Percentiles rank a stretch among this genome's conserved stretches.
Conservation (phyloP, 495 filamentous ascomycete genomes). For the Lophiotrema nucula region DNA sequence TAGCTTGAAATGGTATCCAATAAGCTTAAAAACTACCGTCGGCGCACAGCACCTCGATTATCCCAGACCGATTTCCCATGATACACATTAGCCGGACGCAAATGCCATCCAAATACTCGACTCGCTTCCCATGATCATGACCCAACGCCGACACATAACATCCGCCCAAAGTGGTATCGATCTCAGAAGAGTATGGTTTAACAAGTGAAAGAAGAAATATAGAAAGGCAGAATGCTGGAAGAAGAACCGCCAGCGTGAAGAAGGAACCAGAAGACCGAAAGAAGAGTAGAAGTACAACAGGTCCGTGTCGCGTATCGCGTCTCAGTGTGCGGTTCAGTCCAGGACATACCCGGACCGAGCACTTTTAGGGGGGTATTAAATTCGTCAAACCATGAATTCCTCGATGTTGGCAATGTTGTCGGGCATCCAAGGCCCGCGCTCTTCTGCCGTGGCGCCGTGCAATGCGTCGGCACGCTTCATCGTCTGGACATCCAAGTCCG, state of each 20-base stretch:
- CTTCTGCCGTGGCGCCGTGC: conserved; percentile 69
- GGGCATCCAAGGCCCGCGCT: conserved; percentile 77
- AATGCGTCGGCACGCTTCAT: conserved; percentile 82
- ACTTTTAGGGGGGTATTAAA: conserved; percentile 9
- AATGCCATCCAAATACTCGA: not conserved
- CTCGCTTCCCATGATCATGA: not conserved
- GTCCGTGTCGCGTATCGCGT: conserved; percentile 8
- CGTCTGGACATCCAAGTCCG: conserved; percentile 90
- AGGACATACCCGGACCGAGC: not conserved
- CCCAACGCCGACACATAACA: not conserved
- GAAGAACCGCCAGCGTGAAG: not conserved
- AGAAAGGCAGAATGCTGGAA: not conserved
- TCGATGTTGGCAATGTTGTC: conserved; percentile 37
- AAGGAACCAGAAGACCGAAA: not conserved
- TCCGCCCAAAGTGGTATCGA: not conserved
- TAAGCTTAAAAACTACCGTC: not conserved
- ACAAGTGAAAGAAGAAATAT: not conserved
- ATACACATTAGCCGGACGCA: too few relatives aligned
- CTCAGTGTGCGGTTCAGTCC: conserved; percentile 15
- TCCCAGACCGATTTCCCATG: not conserved
- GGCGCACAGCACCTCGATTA: not conserved
- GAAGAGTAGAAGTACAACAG: conserved; percentile 28
- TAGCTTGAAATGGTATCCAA: too few relatives aligned
- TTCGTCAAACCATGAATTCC: conserved; percentile 23
- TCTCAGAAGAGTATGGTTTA: not conserved